Evolutionary conservation across 441 rosid genomes (phyloP).

Genomic region (Rhodomyrtus psidioides): DNA sequence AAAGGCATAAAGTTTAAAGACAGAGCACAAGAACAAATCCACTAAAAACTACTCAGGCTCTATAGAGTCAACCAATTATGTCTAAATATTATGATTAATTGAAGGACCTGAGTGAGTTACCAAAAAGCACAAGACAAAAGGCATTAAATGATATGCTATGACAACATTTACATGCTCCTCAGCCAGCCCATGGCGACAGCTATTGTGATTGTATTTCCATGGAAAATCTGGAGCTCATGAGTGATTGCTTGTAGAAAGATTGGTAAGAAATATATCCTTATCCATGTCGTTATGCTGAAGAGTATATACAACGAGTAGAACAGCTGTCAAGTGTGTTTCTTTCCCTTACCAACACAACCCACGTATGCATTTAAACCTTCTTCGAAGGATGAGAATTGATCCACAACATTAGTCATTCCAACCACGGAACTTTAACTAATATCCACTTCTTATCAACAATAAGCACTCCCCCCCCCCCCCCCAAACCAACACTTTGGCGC

Average conservation of each 20-base stretch:
- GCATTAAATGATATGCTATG: not conserved
- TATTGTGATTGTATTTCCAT: not conserved
- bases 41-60: not conserved
- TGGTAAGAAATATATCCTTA: not conserved
- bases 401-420: not conserved
- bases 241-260: not conserved
- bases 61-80: not conserved
- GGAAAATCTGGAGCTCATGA: not conserved
- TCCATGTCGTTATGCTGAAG: not conserved
- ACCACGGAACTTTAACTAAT: not conserved
- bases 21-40: not conserved
- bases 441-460: not conserved
- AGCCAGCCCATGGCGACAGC: not conserved
- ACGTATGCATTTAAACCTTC: not conserved
- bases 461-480: not conserved
- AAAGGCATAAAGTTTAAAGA: not conserved
- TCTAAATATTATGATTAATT: not conserved
- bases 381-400: not conserved
- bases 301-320: not conserved
- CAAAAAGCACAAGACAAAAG: not conserved
- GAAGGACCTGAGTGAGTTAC: not conserved
- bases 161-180: not conserved
- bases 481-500: not conserved
- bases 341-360: not conserved
- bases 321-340: not conserved